A percentile compares a stretch with the other conserved stretches of the same genome.
These are phyloP conservation scores for Fraxinus sp. DNA, from an alignment of 305 asterid species.

Conservation along the genomic window DNA sequence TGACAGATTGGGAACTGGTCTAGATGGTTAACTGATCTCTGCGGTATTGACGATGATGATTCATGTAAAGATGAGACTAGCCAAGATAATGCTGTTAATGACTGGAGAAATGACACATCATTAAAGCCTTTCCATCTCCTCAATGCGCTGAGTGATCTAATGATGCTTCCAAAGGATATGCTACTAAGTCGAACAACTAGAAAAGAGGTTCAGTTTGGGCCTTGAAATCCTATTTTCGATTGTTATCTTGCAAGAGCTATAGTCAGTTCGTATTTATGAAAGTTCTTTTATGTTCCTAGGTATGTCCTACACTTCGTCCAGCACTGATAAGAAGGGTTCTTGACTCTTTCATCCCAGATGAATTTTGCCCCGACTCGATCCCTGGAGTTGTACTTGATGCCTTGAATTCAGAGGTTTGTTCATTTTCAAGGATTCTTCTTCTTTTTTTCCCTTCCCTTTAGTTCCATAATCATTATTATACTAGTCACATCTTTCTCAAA, in stretches of 20 bases:
- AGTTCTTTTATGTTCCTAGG: conserved; percentile 38
- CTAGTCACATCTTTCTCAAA: not conserved
- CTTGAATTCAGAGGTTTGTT: conserved; percentile 59
- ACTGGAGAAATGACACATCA: conserved; percentile 42
- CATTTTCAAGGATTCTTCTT: conserved; percentile 11
- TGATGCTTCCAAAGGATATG: conserved; percentile 97
- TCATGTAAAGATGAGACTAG: conserved; percentile 34
- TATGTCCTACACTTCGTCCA: conserved; percentile 70
- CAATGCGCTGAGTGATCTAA: conserved; percentile 76
- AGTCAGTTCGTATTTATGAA: not conserved
- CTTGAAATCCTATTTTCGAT: conserved; percentile 9
- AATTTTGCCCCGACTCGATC: conserved; percentile 71
- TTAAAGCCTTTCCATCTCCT: conserved; percentile 67
- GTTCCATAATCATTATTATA: not conserved
- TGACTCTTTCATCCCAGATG: conserved; percentile 64
- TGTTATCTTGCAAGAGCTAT: not conserved
- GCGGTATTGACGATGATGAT: conserved; percentile 59
- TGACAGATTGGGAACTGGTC: conserved; percentile 85
- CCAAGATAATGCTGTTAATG: conserved; percentile 32
- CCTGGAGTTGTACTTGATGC: conserved; percentile 63
- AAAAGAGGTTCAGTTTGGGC: conserved; percentile 53
- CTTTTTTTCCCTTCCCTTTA: not conserved
- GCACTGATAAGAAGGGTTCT: conserved; percentile 66
- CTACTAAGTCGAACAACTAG: conserved; percentile 54
- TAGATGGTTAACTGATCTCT: conserved; percentile 73